Conservation (phyloP, 73 alveolate species). For the Paramecium caudatum region DNA sequence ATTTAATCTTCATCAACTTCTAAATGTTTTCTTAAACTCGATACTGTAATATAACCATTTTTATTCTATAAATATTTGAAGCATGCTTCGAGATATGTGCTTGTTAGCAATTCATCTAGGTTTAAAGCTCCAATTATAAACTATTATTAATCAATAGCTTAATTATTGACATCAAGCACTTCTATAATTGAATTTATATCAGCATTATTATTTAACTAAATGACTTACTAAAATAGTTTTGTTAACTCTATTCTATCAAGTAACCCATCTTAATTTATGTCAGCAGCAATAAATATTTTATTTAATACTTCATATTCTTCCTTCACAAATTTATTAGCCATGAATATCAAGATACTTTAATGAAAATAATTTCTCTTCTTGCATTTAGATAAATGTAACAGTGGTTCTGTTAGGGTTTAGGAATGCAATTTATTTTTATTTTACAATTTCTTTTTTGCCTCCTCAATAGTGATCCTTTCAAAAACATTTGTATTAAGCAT, state of each 20-base stretch:
- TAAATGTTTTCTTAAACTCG: background rate
- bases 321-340: background rate
- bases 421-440: background rate
- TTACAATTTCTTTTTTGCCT: background rate
- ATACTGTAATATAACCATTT: background rate
- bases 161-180: background rate
- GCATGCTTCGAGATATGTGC: conserved; percentile 23
- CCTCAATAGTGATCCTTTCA: background rate
- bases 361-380: conserved; percentile 4
- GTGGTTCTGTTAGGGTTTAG: background rate
- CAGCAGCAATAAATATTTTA: conserved; percentile 5
- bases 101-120: background rate
- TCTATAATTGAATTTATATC: background rate
- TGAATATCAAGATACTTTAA: background rate
- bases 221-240: background rate
- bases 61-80: conserved; percentile 18
- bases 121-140: background rate
- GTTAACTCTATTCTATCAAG: background rate
- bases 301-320: background rate
- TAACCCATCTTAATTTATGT: conserved; percentile 33
- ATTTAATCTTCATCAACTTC: background rate
- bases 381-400: background rate
- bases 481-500: background rate
- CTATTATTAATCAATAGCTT: background rate
- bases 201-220: background rate